A percentile compares a stretch with the other conserved stretches of the same genome.
phyloP scores from a whole-genome alignment of 116 monocot species.

The Posidonia oceanica region DNA sequence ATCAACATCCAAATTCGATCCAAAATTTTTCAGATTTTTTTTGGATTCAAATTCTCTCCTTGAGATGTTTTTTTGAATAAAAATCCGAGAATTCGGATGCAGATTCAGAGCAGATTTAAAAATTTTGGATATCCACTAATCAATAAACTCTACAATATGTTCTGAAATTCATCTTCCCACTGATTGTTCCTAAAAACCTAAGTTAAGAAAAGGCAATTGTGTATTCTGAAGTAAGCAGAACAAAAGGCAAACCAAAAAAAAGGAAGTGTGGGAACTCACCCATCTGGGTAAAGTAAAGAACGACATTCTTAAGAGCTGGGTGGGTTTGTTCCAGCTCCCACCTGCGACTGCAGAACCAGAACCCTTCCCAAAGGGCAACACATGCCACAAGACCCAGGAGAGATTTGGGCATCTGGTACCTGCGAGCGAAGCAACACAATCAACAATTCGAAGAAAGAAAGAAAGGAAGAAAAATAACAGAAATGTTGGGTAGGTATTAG shows the following conservation, averaged over 20 bases:
- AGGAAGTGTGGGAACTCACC: slow-evolving; percentile 7
- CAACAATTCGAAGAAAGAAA: neutral
- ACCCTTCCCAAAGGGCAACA: slow-evolving; percentile 58
- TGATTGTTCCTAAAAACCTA: no score
- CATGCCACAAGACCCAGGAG: slow-evolving; percentile 47
- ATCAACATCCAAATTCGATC: no score
- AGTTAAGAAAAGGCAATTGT: no score
- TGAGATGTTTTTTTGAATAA: no score
- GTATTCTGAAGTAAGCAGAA: no score
- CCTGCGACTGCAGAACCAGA: slow-evolving; percentile 35
- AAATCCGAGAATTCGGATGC: no score
- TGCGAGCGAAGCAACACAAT: slow-evolving; percentile 9
- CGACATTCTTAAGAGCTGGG: slow-evolving; percentile 17
- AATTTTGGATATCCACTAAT: no score
- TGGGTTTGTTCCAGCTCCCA: slow-evolving; percentile 42
- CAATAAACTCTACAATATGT: no score
- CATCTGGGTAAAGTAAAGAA: slow-evolving; percentile 12
- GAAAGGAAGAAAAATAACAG: neutral
- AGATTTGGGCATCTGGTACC: slow-evolving; percentile 79
- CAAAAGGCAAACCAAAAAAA: neutral
- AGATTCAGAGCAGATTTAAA: no score
- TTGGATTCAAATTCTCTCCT: no score
- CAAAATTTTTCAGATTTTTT: no score
- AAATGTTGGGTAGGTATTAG: neutral
- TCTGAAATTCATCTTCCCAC: no score